Evolutionary conservation across 2,329 filamentous ascomycete species (phyloP).

Genomic region (Colletotrichum camelliae): DNA sequence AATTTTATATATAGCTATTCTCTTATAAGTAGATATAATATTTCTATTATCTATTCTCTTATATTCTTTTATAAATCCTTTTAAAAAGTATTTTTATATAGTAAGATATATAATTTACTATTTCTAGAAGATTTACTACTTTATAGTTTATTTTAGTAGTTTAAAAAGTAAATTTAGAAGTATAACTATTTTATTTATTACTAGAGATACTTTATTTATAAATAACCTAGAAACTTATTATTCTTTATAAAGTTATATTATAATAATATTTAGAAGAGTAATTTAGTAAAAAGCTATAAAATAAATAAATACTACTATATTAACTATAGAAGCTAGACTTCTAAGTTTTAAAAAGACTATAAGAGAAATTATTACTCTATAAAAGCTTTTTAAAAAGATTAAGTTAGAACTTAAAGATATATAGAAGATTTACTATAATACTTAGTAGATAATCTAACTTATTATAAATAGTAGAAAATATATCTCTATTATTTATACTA

Average conservation of each 20-base stretch:
- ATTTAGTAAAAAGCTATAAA: not conserved
- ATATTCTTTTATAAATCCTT: too few species aligned
- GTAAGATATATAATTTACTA: too few species aligned
- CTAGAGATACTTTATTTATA: not conserved
- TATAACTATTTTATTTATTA: too few species aligned
- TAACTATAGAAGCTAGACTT: not conserved
- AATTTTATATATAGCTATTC: too few species aligned
- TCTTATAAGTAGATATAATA: too few species aligned
- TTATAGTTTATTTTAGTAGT: too few species aligned
- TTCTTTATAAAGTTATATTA: not conserved
- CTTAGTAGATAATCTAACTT: not conserved
- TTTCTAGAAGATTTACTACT: too few species aligned
- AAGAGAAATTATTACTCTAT: not conserved
- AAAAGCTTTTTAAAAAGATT: not conserved
- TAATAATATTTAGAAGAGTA: too few species aligned
- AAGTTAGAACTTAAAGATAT: too few species aligned
- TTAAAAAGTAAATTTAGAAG: too few species aligned
- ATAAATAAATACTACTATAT: not conserved
- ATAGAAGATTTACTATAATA: not conserved
- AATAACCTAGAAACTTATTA: not conserved
- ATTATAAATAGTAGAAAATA: not conserved
- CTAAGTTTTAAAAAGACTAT: not conserved
- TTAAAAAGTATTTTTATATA: too few species aligned
- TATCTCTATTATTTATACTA: not conserved
- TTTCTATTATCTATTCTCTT: too few species aligned